Evolutionary conservation across 768 basidiomycete genomes (phyloP), one percentile per base, ranked within the genome.

Genomic region (Calocybe indica): DNA sequence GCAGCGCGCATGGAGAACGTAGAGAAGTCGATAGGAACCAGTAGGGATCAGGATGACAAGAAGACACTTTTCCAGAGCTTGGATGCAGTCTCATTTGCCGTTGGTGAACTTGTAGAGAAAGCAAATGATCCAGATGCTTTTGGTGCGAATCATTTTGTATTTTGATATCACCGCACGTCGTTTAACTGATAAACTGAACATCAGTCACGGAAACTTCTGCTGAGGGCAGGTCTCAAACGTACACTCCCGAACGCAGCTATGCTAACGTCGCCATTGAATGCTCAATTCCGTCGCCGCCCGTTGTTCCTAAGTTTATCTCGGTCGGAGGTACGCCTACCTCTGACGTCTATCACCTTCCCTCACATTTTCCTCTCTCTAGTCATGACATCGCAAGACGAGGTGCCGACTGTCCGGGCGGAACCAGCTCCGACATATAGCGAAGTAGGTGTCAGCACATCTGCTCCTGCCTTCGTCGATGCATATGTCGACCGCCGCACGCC

Each of bases 51-150:
- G 29, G 42, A 50, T 10, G 56, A 57, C 34, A 43, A 53, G 9
- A 48, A 50, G 13, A 52, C 53, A 0, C 37, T 61, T 3, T 22
- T 50, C 3, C 38, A 52, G 6, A 48, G 54, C 28, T 47, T 63
- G 29, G 55, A 62, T 33, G 33, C 43, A n/a, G 41, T 62, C 15
- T 56, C 53, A 9, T 59, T 55, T 28, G 46, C 46, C 1, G 47
- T 63, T 1, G 60, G 54, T 28, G 62, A 62, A 34, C 40, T 62
- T 1, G 31, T 52, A 1, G 58, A 60, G 33, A 51, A 56, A 28
- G 32, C 41, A 7, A 61, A 52, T 31, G 59, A 60, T 15, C 55
- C 59, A 1, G 52, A 54, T 10, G 58, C 58, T 46, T 33, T n/a
- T 35, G 50, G 52, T 55, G 36, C 39, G 43, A 22, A 22, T 34